Percentiles rank a stretch among this genome's conserved stretches.
phyloP scores from a whole-genome alignment of 139 green algal species.

The Dunaliella sp. region DNA sequence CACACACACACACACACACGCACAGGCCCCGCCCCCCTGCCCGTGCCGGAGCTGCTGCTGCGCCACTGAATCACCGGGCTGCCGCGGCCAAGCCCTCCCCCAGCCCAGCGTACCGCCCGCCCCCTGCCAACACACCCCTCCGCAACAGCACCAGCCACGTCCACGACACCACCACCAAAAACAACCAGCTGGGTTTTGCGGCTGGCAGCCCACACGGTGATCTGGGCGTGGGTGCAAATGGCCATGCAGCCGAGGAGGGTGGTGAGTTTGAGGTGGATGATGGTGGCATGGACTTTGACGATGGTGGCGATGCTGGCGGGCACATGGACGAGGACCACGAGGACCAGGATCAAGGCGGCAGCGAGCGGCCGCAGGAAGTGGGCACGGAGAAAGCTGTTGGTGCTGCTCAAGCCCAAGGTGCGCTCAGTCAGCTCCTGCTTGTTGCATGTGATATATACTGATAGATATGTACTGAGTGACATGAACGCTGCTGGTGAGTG shows the following conservation, averaged over 20 bases:
- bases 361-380: neutral
- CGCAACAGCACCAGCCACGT: neutral
- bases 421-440: too few relatives aligned
- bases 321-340: neutral
- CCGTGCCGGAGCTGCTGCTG: neutral
- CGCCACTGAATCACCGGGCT: too few relatives aligned
- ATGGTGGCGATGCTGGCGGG: neutral
- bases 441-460: too few relatives aligned
- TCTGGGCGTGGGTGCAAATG: neutral
- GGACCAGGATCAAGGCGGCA: neutral
- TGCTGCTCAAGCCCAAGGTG: neutral
- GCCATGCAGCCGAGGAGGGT: neutral
- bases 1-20: neutral
- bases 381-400: neutral
- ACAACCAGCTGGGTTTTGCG: neutral
- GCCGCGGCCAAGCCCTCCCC: neutral
- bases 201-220: neutral
- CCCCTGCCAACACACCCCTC: neutral
- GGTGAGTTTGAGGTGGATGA: neutral
- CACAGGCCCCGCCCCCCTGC: neutral
- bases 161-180: neutral
- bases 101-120: neutral
- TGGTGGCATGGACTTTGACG: constrained; percentile 2
- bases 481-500: neutral
- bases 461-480: too few relatives aligned